These are phyloP conservation scores for Polytrichum commune DNA, from an alignment of 225 moss, liverwort and hornwort species.

Conservation along the genomic window DNA sequence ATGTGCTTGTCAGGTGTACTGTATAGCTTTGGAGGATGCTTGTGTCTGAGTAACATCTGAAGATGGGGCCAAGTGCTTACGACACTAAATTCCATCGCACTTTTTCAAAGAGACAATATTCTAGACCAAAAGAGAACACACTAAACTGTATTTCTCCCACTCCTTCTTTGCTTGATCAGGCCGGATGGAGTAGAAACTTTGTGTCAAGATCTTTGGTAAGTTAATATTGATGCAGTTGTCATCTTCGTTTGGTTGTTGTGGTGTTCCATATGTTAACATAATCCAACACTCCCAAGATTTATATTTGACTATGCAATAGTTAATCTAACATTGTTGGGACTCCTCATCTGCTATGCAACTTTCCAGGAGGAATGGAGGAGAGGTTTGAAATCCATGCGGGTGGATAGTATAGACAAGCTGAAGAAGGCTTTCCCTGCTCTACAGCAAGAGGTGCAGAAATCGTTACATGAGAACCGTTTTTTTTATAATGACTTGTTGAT, in stretches of 20 bases:
- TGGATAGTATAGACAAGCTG: constrained; percentile 85
- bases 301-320: too few species aligned
- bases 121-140: background rate
- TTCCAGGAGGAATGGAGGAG: constrained; percentile 94
- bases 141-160: background rate
- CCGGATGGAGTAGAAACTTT: constrained; percentile 93
- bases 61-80: too few species aligned
- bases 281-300: too few species aligned
- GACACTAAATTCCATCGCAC: too few species aligned
- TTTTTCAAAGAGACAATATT: too few species aligned
- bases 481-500: too few species aligned
- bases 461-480: too few species aligned
- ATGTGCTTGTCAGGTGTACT: too few species aligned
- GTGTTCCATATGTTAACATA: too few species aligned
- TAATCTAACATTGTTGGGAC: background rate
- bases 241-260: too few species aligned
- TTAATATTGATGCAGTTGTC: background rate
- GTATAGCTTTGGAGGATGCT: too few species aligned
- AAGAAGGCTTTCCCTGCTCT: constrained; percentile 75
- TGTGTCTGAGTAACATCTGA: too few species aligned
- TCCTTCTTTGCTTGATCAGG: constrained; percentile 34
- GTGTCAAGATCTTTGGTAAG: constrained; percentile 95
- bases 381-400: constrained; percentile 89
- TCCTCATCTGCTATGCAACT: background rate
- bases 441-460: constrained; percentile 72